A percentile compares a stretch with the other conserved stretches of the same genome.
Conservation (phyloP, 352 stramenopile species). For the Globisporangium recalcitrans region DNA sequence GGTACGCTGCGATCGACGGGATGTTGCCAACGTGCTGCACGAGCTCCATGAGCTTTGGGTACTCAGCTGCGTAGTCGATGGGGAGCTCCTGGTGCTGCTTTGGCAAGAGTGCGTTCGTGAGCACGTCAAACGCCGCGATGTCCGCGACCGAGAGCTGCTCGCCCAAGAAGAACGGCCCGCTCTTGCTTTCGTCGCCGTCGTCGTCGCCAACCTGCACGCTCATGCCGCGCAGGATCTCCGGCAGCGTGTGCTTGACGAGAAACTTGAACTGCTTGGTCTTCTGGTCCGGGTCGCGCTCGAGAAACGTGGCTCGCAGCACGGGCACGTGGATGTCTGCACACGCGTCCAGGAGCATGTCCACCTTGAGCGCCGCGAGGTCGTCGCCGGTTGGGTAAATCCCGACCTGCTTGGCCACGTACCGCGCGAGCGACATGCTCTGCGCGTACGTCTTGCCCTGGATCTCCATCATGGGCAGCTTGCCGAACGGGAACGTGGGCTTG, state of each 20-base stretch:
- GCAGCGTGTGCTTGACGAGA: slow-evolving; percentile 28
- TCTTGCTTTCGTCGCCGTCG: neutral
- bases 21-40: slow-evolving; percentile 3
- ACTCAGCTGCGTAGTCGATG: slow-evolving; percentile 24
- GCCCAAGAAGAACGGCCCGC: slow-evolving; percentile 29
- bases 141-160: slow-evolving; percentile 30
- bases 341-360: slow-evolving; percentile 33
- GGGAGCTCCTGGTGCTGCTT: slow-evolving; percentile 23
- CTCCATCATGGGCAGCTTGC: slow-evolving; percentile 39
- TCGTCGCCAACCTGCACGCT: slow-evolving; percentile 16
- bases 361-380: slow-evolving; percentile 24
- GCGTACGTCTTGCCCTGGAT: slow-evolving; percentile 32
- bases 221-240: slow-evolving; percentile 22
- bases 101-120: slow-evolving; percentile 28
- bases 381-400: slow-evolving; percentile 30
- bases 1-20: slow-evolving; percentile 16
- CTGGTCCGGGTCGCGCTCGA: slow-evolving; percentile 23
- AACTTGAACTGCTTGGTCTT: slow-evolving; percentile 23
- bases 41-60: slow-evolving; percentile 21
- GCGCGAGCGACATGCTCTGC: slow-evolving; percentile 34
- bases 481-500: slow-evolving; percentile 38
- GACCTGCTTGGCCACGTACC: slow-evolving; percentile 35
- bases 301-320: slow-evolving; percentile 23
- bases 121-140: slow-evolving; percentile 31
- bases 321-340: slow-evolving; percentile 22